Conservation (phyloP, 2,329 filamentous ascomycete species). For the Hymenoscyphus occultus region DNA sequence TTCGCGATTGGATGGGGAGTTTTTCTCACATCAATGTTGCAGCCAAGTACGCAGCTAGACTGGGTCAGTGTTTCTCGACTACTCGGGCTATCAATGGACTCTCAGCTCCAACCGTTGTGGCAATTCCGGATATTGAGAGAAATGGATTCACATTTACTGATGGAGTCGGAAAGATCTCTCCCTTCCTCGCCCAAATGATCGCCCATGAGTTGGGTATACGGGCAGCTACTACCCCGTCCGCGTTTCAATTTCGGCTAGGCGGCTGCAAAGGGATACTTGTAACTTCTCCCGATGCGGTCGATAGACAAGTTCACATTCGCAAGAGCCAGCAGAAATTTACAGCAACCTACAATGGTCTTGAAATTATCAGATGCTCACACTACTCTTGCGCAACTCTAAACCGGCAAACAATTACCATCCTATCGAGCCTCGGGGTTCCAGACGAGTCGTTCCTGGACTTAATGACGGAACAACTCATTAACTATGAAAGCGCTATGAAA, state of each 20-base stretch:
- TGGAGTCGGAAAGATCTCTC: conserved; percentile 89
- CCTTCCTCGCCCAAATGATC: conserved; percentile 70
- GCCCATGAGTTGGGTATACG: conserved; percentile 64
- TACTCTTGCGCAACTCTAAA: conserved; percentile 80
- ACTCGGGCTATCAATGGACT: conserved; percentile 71
- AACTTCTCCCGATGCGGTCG: conserved; percentile 65
- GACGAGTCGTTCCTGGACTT: conserved; percentile 65
- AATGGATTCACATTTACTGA: conserved; percentile 79
- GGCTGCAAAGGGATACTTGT: conserved; percentile 89
- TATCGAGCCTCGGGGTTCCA: conserved; percentile 72
- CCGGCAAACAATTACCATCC: conserved; percentile 82
- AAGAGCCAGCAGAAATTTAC: conserved; percentile 86
- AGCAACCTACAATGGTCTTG: conserved; percentile 66
- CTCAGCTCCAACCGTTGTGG: conserved; percentile 52
- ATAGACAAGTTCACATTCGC: conserved; percentile 71
- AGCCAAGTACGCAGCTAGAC: conserved; percentile 84
- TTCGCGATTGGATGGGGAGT: conserved; percentile 82
- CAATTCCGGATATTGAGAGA: conserved; percentile 66
- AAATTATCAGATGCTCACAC: conserved; percentile 79
- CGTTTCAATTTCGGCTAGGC: conserved; percentile 87
- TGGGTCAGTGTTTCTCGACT: conserved; percentile 95
- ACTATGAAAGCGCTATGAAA: conserved; percentile 68
- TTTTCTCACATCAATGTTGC: conserved; percentile 78
- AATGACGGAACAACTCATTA: conserved; percentile 62
- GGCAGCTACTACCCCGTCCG: conserved; percentile 65